These are phyloP conservation scores for Fomitopsis betulina DNA, from an alignment of 1,284 basidiomycete species.

Conservation along the genomic window DNA sequence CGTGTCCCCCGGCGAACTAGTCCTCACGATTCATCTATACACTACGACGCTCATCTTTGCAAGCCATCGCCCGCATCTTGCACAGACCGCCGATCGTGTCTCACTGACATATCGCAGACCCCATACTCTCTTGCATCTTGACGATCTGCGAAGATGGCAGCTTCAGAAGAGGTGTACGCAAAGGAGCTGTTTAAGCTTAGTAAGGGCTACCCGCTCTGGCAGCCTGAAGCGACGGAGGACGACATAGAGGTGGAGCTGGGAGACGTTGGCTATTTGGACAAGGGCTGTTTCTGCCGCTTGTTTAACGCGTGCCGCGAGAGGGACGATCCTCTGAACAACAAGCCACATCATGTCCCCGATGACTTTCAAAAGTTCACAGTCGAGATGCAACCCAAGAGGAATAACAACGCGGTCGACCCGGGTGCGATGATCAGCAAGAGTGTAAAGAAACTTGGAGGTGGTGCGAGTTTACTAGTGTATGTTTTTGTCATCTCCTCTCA, in stretches of 20 bases:
- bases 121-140: not conserved
- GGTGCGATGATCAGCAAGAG: conserved; percentile 11
- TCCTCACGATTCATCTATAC: not conserved
- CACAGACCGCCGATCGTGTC: not conserved
- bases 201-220: conserved; percentile 20
- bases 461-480: conserved; percentile 5
- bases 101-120: not conserved
- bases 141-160: not conserved
- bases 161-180: conserved; percentile 16
- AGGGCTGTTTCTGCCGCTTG: conserved; percentile 16
- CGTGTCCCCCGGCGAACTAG: not conserved
- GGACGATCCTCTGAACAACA: conserved; percentile 4
- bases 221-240: conserved; percentile 13
- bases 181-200: conserved; percentile 10
- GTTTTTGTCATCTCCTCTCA: not conserved
- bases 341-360: conserved; percentile 2
- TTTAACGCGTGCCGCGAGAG: conserved; percentile 11
- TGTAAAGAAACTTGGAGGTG: conserved; percentile 5
- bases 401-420: not conserved
- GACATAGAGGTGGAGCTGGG: conserved; percentile 15
- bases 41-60: not conserved
- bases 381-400: not conserved
- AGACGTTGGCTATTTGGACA: conserved; percentile 19
- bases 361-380: conserved; percentile 7
- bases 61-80: not conserved